Evolutionary conservation across 2,329 filamentous ascomycete genomes (phyloP), one percentile per base, ranked within the genome.

Genomic region (Aspergillus clavatus): DNA sequence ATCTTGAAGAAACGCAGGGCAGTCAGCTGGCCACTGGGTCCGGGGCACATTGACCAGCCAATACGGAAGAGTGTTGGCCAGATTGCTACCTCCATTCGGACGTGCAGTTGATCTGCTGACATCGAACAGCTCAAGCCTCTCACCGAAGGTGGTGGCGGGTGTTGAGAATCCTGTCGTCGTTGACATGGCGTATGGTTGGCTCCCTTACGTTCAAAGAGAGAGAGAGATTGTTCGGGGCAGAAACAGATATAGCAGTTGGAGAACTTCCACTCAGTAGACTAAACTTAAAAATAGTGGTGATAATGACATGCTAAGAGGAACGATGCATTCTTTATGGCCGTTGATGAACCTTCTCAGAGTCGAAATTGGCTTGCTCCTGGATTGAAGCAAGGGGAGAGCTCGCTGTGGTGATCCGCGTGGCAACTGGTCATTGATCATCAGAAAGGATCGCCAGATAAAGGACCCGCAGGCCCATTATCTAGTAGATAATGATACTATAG

Each of bases 11-110:
- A 81, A 93, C 5, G 78, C 75, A 0, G 90, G 90, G 60, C 89
- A 95, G 42, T 82, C 73, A 2, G 67, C 56, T 0, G 83, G 81
- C 63, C 83, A 80, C 51, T 84, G 69, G 21, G 73, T 63, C 27
- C 72, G 68, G 0, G 86, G 81, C 12, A 94, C 71, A 65, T 95
- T 95, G 67, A 86, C 77, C 51, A 91, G 84, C 89, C 89, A 95
- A 72, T 85, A 95, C 0, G 85, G 83, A 19, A 77, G 52, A 4
- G 50, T 47, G 29, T 56, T 52, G 18, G 47, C 24, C 8, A 53
- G 18, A 24, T 19, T 44, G 19, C 43, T 38, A 3, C 56, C 26
- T 3, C 51, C 40, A 16, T 23, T 23, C 7, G 56, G 40, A 21
- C 50, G 42, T 4, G 36, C 42, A 6, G 45, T 47, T 7, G 56